Conservation (phyloP, 2,329 filamentous ascomycete genomes). For the Fusarium pseudonygamai region DNA sequence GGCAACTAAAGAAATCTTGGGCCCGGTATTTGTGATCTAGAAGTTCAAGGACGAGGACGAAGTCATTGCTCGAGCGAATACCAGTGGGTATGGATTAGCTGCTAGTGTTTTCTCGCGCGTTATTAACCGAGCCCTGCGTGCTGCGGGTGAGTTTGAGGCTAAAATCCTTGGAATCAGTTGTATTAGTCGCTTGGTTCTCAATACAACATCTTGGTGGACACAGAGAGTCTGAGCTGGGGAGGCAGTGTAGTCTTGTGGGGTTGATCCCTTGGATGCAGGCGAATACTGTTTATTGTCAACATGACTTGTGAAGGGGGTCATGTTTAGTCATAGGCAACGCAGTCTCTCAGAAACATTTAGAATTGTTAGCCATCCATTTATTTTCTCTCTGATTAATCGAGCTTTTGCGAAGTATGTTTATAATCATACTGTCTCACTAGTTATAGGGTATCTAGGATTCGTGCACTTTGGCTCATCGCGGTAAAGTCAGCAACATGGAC, state of each 20-base stretch:
- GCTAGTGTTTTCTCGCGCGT: neutral
- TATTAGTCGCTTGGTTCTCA: neutral
- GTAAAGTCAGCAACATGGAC: rapidly evolving
- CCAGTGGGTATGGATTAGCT: neutral
- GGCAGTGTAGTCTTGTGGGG: neutral
- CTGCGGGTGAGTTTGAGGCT: neutral
- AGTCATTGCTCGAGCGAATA: neutral
- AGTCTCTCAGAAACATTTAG: neutral
- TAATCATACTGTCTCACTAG: neutral
- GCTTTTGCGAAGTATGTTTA: neutral
- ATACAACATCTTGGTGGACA: neutral
- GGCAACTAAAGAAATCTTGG: neutral
- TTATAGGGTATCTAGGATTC: neutral
- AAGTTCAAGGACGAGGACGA: neutral
- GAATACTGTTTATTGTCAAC: neutral
- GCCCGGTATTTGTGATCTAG: rapidly evolving
- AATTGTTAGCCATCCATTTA: rapidly evolving
- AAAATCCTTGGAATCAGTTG: neutral
- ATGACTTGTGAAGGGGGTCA: neutral
- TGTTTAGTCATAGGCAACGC: neutral
- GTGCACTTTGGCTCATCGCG: no score
- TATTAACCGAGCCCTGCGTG: neutral
- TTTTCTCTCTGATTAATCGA: neutral
- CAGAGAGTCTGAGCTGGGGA: neutral
- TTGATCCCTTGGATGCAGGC: neutral